Percentiles rank a stretch among this genome's conserved stretches.
phyloP scores from a whole-genome alignment of 2,329 filamentous ascomycete species.

The Botryotinia calthae region DNA sequence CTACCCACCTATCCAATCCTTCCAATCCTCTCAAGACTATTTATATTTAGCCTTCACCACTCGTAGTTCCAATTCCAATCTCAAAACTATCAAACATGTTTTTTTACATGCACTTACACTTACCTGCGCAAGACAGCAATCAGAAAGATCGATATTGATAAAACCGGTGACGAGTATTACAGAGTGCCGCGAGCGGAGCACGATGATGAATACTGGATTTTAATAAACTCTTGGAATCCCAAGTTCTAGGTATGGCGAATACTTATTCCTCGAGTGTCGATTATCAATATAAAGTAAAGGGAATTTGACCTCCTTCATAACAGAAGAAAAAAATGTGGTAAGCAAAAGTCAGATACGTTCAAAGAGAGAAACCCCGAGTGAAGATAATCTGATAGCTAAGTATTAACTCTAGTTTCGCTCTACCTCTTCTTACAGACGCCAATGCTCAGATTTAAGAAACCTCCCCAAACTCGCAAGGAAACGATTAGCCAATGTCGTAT shows the following conservation, averaged over 20 bases:
- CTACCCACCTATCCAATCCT: not conserved
- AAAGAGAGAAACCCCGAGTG: not conserved
- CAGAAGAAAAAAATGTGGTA: not conserved
- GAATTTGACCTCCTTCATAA: not conserved
- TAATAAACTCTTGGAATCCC: not conserved
- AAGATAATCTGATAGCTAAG: not conserved
- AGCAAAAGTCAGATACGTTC: not conserved
- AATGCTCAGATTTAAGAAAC: not conserved
- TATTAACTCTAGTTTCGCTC: not conserved
- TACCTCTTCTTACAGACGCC: not conserved
- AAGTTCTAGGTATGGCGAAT: not conserved
- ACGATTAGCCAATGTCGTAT: not conserved
- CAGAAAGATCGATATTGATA: not conserved
- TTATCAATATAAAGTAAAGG: not conserved
- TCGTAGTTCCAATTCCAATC: not conserved
- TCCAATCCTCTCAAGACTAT: no score
- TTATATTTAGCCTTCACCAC: not conserved
- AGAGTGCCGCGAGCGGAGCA: not conserved
- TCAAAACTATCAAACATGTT: not conserved
- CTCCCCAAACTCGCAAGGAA: not conserved
- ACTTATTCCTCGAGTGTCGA: not conserved
- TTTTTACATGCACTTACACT: not conserved
- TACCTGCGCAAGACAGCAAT: not conserved
- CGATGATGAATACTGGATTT: not conserved
- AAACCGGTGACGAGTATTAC: fast-evolving